A percentile compares a stretch with the other conserved stretches of the same genome.
These are phyloP conservation scores for Penicillium rolfsii DNA, from an alignment of 2,329 filamentous ascomycete species.

Conservation along the genomic window DNA sequence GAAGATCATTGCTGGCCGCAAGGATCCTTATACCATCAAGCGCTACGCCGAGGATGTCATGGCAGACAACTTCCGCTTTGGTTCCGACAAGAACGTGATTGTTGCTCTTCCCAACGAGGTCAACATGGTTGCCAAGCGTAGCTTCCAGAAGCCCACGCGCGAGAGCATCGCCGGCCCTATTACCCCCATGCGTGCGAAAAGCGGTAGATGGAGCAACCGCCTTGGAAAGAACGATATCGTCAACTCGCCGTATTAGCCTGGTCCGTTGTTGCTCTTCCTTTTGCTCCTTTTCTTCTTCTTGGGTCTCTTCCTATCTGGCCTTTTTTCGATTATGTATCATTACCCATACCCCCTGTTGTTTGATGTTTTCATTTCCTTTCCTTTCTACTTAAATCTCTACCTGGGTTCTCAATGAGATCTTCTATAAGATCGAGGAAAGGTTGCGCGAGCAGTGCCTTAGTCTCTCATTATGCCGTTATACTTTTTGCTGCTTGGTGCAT, in stretches of 20 bases:
- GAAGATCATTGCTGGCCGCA: constrained; percentile 78
- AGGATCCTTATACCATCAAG: constrained; percentile 94
- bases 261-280: constrained; percentile 3
- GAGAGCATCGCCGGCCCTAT: constrained; percentile 80
- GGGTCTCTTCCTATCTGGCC: constrained; percentile 15
- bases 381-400: constrained; percentile 4
- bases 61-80: constrained; percentile 97
- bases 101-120: constrained; percentile 96
- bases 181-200: constrained; percentile 48
- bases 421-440: background rate
- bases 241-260: constrained; percentile 64
- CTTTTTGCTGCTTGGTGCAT: background rate
- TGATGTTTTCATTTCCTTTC: constrained; percentile 15
- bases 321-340: constrained; percentile 26
- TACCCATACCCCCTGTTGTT: constrained; percentile 38
- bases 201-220: constrained; percentile 40
- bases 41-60: constrained; percentile 94
- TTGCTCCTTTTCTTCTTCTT: background rate
- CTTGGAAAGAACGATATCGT: constrained; percentile 83
- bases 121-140: constrained; percentile 90
- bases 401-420: background rate
- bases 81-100: constrained; percentile 96
- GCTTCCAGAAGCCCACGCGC: constrained; percentile 82
- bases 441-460: constrained; percentile 1
- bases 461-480: background rate